Base-by-base conservation (phyloP, 1,139 yeast species). In the Candida albicans region DNA sequence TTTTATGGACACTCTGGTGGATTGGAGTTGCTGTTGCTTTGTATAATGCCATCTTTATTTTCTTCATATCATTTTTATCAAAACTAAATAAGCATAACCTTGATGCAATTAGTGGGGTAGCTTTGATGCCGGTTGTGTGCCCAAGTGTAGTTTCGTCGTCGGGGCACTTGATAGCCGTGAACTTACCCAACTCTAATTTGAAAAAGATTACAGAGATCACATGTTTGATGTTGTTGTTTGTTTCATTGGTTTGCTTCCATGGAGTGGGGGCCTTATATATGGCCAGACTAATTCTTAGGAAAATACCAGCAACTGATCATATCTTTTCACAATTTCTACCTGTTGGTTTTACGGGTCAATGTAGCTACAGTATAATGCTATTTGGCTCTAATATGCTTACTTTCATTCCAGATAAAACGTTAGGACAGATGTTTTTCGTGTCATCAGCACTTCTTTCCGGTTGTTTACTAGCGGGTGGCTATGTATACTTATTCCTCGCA, bases 321-420 rank as follows among this genome's bases (percentile, higher is more conserved):
- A 32, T 50, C 12, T 50, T 50, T 24, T 56, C 61, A 9, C 52
- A 53, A 10, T 59, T 57, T 37, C 50, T 64, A 33, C 69, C 69
- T 2, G 55, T 64, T 36, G 69, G 69, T 15, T 57, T 64, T 15
- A 62, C 85, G 57, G 96, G 96, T 18, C 96, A 89, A 63, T 95
- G 93, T 6, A 77, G 87, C 2, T 86, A 69, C 59, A 86, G 85
- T 2, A 73, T 85, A 11, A 62, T 83, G 52, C 62, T 82, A 37
- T 71, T 84, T 52, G 87, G 88, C 3, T 57, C 62, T 29, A 70
- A 72, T 50, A 44, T 61, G 40, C 54, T 55, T 52, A 37, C 49
- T 9, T 46, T 61, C 18, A 42, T 64, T 35, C 45, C 50, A 40
- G 43, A 42, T 35, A 44, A 48, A 28, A 30, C 39, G 2, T 37